phyloP scores from a whole-genome alignment of 106 monocot genomes.

The Apostasia shenzhenica region DNA sequence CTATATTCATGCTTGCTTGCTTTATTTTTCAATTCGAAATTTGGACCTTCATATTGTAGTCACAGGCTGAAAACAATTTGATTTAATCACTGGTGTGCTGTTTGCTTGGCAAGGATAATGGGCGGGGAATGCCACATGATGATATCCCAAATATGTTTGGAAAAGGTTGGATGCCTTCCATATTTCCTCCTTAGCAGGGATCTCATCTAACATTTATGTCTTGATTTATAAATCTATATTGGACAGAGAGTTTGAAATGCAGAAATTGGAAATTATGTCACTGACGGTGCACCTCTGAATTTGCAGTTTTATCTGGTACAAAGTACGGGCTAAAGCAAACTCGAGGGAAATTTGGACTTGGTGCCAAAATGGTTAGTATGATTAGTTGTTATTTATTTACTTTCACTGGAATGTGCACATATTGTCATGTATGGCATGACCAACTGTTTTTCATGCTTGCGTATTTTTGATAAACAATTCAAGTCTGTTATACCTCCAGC shows the following conservation, averaged over 20 bases:
- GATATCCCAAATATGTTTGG: slow-evolving; percentile 99
- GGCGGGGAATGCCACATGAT: slow-evolving; percentile 97
- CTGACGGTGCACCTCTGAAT: background rate
- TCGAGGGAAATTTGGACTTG: slow-evolving; percentile 98
- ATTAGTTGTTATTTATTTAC: too few relatives aligned
- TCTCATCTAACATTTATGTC: background rate
- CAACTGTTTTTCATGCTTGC: too few relatives aligned
- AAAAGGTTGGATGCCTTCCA: slow-evolving; percentile 48
- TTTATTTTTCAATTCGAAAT: too few relatives aligned
- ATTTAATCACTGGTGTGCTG: background rate
- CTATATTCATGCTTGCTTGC: too few relatives aligned
- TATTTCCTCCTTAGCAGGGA: background rate
- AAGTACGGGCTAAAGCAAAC: slow-evolving; percentile 98
- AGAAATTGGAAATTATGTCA: background rate
- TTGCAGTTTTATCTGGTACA: slow-evolving; percentile 95
- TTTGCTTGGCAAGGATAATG: slow-evolving; percentile 72
- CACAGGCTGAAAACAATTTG: too few relatives aligned
- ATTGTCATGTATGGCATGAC: too few relatives aligned
- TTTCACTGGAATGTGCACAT: too few relatives aligned
- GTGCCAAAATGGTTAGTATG: slow-evolving; percentile 82
- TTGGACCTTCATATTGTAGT: too few relatives aligned
- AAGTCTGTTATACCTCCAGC: too few relatives aligned
- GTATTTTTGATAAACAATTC: too few relatives aligned
- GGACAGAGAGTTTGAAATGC: slow-evolving; percentile 4
- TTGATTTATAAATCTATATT: background rate